phyloP scores from a whole-genome alignment of 768 basidiomycete genomes.

The Filobasidium floriforme region DNA sequence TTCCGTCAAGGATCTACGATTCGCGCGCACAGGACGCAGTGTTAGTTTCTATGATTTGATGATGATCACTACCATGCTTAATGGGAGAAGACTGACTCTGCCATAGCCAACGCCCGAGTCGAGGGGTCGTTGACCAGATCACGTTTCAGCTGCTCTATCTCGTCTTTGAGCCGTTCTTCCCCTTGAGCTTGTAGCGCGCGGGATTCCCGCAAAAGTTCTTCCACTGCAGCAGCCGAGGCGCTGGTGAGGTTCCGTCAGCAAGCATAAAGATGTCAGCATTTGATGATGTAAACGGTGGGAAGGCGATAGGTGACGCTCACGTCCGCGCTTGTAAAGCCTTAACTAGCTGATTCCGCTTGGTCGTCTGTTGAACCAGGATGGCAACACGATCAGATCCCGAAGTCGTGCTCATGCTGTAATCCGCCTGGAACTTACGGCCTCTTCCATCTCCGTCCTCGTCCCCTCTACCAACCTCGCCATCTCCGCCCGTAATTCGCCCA shows the following conservation, averaged over 20 bases:
- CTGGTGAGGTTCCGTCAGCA: slow-evolving; percentile 11
- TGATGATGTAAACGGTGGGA: neutral
- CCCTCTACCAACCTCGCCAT: slow-evolving; percentile 29
- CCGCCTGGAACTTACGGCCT: slow-evolving; percentile 32
- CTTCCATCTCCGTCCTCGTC: slow-evolving; percentile 32
- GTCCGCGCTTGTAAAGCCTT: slow-evolving; percentile 35
- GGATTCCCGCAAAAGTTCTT: neutral
- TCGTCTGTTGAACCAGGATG: slow-evolving; percentile 19
- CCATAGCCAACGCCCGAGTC: slow-evolving; percentile 23
- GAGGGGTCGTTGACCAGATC: slow-evolving; percentile 3
- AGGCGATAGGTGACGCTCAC: slow-evolving; percentile 22
- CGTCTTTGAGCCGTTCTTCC: slow-evolving; percentile 23
- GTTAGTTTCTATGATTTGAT: too few species aligned
- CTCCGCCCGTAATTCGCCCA: slow-evolving; percentile 31
- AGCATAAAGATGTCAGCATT: neutral
- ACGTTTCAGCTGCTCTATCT: slow-evolving; percentile 24
- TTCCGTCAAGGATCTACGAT: slow-evolving; percentile 25
- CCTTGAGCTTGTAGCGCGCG: slow-evolving; percentile 1
- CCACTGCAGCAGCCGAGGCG: slow-evolving; percentile 23
- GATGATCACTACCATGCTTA: too few species aligned
- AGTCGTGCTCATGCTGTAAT: neutral
- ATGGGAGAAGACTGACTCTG: slow-evolving; percentile 35
- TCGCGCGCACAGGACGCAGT: neutral
- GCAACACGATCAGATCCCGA: neutral
- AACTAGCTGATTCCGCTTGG: slow-evolving; percentile 32